Evolutionary conservation across 768 basidiomycete species (phyloP).

Genomic region (Rubroboletus satanas): DNA sequence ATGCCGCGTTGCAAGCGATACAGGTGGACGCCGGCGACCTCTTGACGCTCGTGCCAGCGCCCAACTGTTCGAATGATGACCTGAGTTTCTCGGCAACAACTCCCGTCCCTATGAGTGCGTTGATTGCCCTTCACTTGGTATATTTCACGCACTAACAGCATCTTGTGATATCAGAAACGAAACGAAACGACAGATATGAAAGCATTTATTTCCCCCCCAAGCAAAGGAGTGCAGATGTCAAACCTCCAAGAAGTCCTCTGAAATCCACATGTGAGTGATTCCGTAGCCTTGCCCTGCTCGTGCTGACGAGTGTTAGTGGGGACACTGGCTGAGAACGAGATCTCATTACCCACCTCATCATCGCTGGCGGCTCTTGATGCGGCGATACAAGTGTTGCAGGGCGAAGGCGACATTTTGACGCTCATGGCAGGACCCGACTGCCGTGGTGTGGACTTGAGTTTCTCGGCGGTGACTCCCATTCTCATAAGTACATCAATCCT

Average conservation of each 20-base stretch:
- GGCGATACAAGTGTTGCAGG: background rate
- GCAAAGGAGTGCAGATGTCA: background rate
- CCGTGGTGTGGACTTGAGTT: conserved; percentile 1
- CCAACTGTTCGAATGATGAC: background rate
- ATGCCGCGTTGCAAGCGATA: conserved; percentile 10
- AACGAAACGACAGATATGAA: background rate
- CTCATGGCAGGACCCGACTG: background rate
- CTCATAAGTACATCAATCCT: conserved; percentile 1
- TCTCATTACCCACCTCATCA: background rate
- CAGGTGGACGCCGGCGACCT: background rate
- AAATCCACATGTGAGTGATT: conserved; percentile 11
- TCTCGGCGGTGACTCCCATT: background rate
- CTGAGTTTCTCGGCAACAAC: conserved; percentile 3
- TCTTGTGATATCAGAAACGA: background rate
- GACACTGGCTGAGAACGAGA: background rate
- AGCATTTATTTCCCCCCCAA: background rate
- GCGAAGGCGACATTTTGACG: background rate
- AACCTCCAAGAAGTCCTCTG: background rate
- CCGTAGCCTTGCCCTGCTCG: background rate
- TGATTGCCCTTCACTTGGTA: background rate
- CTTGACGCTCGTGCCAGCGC: background rate
- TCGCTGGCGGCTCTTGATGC: conserved; percentile 1
- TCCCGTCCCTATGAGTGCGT: background rate
- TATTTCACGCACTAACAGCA: background rate
- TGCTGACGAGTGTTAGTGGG: conserved; percentile 1